A percentile compares a stretch with the other conserved stretches of the same genome.
These are phyloP conservation scores for Westerdykella ornata DNA, from an alignment of 2,329 filamentous ascomycete species.

Conservation along the genomic window DNA sequence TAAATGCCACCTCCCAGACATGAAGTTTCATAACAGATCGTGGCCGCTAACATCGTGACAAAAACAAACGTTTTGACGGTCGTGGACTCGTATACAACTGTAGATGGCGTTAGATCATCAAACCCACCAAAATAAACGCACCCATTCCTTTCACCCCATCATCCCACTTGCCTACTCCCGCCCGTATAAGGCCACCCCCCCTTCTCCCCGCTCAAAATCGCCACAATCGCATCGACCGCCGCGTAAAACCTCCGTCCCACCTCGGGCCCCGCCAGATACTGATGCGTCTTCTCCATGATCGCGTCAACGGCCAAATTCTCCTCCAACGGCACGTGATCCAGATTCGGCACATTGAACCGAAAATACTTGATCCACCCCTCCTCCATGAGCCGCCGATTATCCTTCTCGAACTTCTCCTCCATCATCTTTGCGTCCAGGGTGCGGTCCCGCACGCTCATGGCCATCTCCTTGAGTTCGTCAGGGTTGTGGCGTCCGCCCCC, in stretches of 20 bases:
- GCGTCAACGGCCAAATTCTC: conserved; percentile 24
- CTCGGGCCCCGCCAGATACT: conserved; percentile 21
- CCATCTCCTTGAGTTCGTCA: conserved; percentile 22
- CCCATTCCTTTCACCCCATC: too few species aligned
- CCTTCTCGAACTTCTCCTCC: conserved; percentile 21
- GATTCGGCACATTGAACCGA: conserved; percentile 24
- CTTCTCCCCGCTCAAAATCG: conserved; percentile 12
- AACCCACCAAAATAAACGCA: too few species aligned
- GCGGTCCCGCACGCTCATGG: conserved; percentile 19
- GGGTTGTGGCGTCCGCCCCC: conserved; percentile 17
- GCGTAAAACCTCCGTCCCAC: conserved; percentile 21
- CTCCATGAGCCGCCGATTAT: conserved; percentile 21
- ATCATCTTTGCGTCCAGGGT: conserved; percentile 12
- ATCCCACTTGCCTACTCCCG: too few species aligned
- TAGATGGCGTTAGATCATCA: too few species aligned
- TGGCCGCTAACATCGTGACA: too few species aligned
- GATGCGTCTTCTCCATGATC: conserved; percentile 24
- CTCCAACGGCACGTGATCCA: conserved; percentile 24
- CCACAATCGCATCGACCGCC: conserved; percentile 25
- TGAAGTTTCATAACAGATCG: too few species aligned
- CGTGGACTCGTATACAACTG: too few species aligned
- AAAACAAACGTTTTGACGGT: too few species aligned
- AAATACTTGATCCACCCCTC: conserved; percentile 30
- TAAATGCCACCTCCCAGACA: too few species aligned
- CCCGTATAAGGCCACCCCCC: too few species aligned